Conservation (phyloP, 2,329 filamentous ascomycete genomes). For the Talaromyces atroroseus region DNA sequence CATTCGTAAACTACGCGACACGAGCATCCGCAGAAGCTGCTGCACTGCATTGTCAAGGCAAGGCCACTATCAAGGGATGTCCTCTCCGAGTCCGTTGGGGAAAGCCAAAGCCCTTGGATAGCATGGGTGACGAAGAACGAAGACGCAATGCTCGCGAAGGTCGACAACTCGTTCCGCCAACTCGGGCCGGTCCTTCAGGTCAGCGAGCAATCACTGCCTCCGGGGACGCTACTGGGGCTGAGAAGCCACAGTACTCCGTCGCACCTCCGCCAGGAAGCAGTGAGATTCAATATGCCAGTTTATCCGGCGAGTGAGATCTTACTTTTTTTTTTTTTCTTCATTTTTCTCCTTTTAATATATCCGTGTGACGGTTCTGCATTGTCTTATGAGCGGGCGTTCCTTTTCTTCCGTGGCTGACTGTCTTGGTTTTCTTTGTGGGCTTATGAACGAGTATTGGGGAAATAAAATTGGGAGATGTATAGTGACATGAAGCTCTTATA, state of each 20-base stretch:
- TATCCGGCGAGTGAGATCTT: slow-evolving; percentile 78
- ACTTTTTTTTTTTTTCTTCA: slow-evolving; percentile 15
- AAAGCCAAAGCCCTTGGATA: slow-evolving; percentile 84
- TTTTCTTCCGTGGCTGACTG: slow-evolving; percentile 2
- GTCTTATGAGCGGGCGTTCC: slow-evolving; percentile 11
- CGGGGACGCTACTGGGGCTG: slow-evolving; percentile 39
- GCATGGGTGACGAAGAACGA: slow-evolving; percentile 80
- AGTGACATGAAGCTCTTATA: slow-evolving; percentile 2
- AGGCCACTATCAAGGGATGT: slow-evolving; percentile 83
- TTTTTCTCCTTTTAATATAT: neutral
- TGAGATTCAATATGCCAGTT: slow-evolving; percentile 77
- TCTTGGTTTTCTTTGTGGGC: neutral
- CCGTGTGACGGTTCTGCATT: slow-evolving; percentile 2
- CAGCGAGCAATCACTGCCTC: slow-evolving; percentile 31
- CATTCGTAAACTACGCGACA: slow-evolving; percentile 90
- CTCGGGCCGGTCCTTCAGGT: slow-evolving; percentile 35
- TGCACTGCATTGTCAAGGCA: slow-evolving; percentile 76
- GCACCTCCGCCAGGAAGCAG: slow-evolving; percentile 74
- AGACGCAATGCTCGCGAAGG: slow-evolving; percentile 76
- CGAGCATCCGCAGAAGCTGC: slow-evolving; percentile 81
- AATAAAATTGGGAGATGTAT: slow-evolving; percentile 8
- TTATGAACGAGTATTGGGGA: neutral
- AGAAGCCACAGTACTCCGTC: slow-evolving; percentile 45
- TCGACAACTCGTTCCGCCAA: slow-evolving; percentile 51
- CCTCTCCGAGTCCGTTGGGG: slow-evolving; percentile 89